Evolutionary conservation across 2,329 filamentous ascomycete species (phyloP).

Genomic region (Colletotrichum caudatum): DNA sequence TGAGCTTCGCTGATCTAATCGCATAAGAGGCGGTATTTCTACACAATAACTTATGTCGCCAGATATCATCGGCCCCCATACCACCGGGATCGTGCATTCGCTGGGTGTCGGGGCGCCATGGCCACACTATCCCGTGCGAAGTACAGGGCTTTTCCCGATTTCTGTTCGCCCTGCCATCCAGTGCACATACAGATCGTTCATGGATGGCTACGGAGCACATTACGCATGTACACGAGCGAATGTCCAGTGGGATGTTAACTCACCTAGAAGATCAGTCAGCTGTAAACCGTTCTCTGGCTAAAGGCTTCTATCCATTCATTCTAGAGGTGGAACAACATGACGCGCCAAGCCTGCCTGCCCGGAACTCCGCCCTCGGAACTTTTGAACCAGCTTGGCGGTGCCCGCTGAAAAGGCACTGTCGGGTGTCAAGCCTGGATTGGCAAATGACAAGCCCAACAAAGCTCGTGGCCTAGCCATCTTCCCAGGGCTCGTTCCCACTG

Average conservation of each 20-base stretch:
- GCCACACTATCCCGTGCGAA: neutral
- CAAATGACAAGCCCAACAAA: slow-evolving; percentile 32
- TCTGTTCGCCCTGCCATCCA: neutral
- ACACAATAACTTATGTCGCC: neutral
- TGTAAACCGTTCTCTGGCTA: neutral
- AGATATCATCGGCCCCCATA: neutral
- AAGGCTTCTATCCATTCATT: neutral
- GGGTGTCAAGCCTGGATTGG: slow-evolving; percentile 21
- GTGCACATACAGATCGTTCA: neutral
- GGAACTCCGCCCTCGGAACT: slow-evolving; percentile 35
- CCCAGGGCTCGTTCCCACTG: slow-evolving; percentile 23
- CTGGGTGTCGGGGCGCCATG: neutral
- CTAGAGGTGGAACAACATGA: slow-evolving; percentile 11
- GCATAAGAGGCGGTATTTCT: neutral
- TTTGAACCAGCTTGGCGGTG: slow-evolving; percentile 27
- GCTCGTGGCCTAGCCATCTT: neutral
- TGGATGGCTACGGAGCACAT: neutral
- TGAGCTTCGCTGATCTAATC: neutral
- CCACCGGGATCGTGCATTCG: slow-evolving; percentile 7
- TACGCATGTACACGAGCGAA: neutral
- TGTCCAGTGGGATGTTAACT: neutral
- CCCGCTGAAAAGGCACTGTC: slow-evolving; percentile 8
- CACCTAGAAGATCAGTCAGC: neutral
- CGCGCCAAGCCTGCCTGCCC: slow-evolving; percentile 7
- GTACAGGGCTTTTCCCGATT: neutral